A percentile compares a stretch with the other conserved stretches of the same genome.
Evolutionary conservation across 176 grass and related monocot genomes (phyloP).

Genomic region (Alopecurus myosuroides): DNA sequence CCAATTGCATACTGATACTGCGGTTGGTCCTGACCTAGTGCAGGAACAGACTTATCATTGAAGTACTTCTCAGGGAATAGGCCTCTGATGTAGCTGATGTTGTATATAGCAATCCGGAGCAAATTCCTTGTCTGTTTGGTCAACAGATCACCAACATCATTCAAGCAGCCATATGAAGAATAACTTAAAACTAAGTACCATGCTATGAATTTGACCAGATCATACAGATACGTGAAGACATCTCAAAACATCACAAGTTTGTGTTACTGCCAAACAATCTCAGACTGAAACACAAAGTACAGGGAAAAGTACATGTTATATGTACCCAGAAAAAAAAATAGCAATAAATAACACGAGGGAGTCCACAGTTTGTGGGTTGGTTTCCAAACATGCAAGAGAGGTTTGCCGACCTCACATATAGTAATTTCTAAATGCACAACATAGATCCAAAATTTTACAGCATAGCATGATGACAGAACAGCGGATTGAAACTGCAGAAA

Average conservation of each 20-base stretch:
- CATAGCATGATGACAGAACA: background rate
- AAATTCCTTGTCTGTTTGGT: slow-evolving; percentile 75
- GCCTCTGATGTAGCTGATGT: slow-evolving; percentile 92
- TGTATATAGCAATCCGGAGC: slow-evolving; percentile 83
- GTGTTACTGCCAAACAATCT: background rate
- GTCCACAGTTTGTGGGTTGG: background rate
- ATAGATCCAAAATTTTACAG: background rate
- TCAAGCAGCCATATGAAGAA: background rate
- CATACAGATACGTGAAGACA: background rate
- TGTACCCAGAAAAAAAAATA: background rate
- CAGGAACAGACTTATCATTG: slow-evolving; percentile 78
- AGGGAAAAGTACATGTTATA: background rate
- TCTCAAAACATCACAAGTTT: slow-evolving; percentile 1
- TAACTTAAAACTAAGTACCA: background rate
- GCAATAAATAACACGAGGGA: background rate
- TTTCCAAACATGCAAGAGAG: background rate
- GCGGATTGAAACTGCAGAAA: background rate
- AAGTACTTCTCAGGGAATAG: slow-evolving; percentile 91
- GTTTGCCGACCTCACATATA: background rate
- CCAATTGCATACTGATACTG: background rate
- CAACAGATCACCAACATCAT: slow-evolving; percentile 4
- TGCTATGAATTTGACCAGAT: background rate
- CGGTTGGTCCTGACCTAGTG: slow-evolving; percentile 43
- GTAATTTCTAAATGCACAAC: background rate
- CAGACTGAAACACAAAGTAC: background rate